Conservation (phyloP, 2,329 filamentous ascomycete genomes). For the Thelonectria blattea region DNA sequence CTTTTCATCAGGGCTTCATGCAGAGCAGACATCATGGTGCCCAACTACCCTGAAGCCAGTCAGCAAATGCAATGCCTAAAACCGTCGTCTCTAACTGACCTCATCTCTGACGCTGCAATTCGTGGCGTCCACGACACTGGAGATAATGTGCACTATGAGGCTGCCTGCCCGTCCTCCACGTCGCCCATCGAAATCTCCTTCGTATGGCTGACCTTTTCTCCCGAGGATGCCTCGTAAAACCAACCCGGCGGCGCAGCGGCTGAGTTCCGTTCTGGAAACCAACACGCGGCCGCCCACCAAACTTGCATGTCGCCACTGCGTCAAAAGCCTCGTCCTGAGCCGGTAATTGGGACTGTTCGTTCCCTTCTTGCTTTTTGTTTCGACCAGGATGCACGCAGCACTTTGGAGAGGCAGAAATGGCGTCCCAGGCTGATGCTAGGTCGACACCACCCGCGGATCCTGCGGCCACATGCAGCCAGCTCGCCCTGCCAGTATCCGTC, state of each 20-base stretch:
- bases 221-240: neutral
- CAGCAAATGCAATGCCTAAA: too few relatives aligned
- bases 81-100: neutral
- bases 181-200: neutral
- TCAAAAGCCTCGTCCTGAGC: neutral
- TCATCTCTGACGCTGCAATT: neutral
- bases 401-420: neutral
- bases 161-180: neutral
- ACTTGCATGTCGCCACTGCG: neutral
- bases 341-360: neutral
- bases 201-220: neutral
- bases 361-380: neutral
- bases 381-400: neutral
- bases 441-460: neutral
- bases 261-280: neutral
- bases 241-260: neutral
- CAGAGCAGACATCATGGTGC: too few relatives aligned
- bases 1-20: too few relatives aligned
- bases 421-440: neutral
- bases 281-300: neutral
- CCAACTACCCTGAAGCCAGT: too few relatives aligned
- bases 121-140: neutral
- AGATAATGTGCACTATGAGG: neutral
- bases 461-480: neutral
- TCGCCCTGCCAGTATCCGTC: too few relatives aligned